These are phyloP conservation scores for Dissophora ornata DNA, from an alignment of 192 early-diverging fungal genomes.

Conservation along the genomic window DNA sequence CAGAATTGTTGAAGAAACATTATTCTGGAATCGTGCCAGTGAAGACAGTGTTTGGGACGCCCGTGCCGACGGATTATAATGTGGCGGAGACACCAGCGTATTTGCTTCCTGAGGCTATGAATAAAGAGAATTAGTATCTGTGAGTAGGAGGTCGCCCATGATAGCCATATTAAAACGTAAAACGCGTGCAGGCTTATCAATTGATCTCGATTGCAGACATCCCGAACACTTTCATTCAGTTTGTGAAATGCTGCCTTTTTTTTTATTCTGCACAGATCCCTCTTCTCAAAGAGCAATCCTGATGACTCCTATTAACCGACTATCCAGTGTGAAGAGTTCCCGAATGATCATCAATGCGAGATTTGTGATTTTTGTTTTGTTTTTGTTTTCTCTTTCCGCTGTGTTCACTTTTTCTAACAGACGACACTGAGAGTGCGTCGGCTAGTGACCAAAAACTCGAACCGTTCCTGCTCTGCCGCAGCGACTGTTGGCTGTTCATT, in stretches of 20 bases:
- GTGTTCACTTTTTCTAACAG: constrained; percentile 17
- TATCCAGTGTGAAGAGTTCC: too few relatives aligned
- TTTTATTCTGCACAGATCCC: too few relatives aligned
- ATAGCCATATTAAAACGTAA: too few relatives aligned
- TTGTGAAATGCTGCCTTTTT: too few relatives aligned
- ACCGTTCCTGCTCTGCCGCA: constrained; percentile 41
- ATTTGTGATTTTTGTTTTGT: neutral
- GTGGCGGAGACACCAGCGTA: constrained; percentile 17
- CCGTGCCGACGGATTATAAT: constrained; percentile 27
- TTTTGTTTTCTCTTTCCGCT: too few relatives aligned
- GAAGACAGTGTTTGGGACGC: constrained; percentile 33
- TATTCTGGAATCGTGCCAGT: constrained; percentile 32
- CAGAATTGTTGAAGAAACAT: constrained; percentile 32
- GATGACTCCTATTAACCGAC: too few relatives aligned
- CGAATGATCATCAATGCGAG: too few relatives aligned
- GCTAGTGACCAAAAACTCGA: constrained; percentile 51
- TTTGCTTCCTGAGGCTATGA: constrained; percentile 39
- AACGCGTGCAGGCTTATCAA: too few relatives aligned
- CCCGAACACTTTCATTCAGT: too few relatives aligned
- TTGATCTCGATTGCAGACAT: too few relatives aligned
- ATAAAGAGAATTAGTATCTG: constrained; percentile 17
- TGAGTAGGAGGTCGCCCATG: too few relatives aligned
- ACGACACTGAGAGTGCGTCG: constrained; percentile 50
- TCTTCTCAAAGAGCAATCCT: too few relatives aligned
- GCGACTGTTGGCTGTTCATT: constrained; percentile 38